Evolutionary conservation across 2,329 filamentous ascomycete species (phyloP), one percentile per base, ranked within the genome.

Genomic region (Fusarium mexicanum): DNA sequence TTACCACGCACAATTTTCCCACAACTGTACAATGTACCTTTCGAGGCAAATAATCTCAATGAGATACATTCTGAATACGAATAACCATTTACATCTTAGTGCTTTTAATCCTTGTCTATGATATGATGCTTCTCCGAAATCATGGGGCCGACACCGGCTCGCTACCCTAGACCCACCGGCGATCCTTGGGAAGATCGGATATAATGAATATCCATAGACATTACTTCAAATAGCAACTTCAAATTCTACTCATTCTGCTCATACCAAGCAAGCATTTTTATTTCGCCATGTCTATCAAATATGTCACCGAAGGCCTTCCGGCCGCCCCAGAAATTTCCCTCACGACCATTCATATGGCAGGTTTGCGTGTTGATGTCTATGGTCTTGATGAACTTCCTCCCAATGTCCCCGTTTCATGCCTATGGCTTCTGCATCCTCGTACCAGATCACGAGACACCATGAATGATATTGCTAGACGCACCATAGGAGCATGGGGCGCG

Each of bases 391-490:
- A 98, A 79, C 87, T 98, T 1, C 85, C 90, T 3, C 61, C 85
- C 1, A 79, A 85, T 24, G 83, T 87, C 20, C 84, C 87, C 8
- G 85, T 97, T 41, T 91, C 94, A 31, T 94, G 93, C 77, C 89
- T 98, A n/a, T 98, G 95, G 94, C 91, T 98, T 18, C 89, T 98
- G 24, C 95, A 98, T 80, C 94, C 94, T 6, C 90, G 96, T 31
- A 87, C 92, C 2, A 88, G 91, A 61, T 90, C 86, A 1, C 91
- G 93, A 79, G 89, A 90, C 63, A 89, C 89, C 71, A 98, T 98
- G 95, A 86, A 87, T 3, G 90, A 90, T 35, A 88, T 96, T 61
- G 95, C 94, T 6, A 84, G 87, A n/a, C 88, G 89, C 11, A 86
- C 90, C 18, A 87, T 98, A 57, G 83, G 85, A n/a, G 88, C 90